Evolutionary conservation across 106 monocot species (phyloP).

Genomic region (Hemerocallis citrina): DNA sequence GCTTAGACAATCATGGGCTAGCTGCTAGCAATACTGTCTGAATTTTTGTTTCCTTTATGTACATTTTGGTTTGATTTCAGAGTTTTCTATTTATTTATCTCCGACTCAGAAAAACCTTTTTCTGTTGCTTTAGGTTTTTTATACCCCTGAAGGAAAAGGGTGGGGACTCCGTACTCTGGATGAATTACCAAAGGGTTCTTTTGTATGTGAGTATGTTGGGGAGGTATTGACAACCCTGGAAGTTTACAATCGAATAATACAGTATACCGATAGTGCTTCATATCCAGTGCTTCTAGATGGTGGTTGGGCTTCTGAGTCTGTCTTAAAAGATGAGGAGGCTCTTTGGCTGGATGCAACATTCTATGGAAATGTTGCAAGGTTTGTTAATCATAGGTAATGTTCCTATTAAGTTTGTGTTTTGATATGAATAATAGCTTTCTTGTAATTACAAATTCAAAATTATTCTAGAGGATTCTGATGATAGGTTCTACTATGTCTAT

Average conservation of each 20-base stretch:
- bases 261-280: slow-evolving; percentile 34
- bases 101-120: neutral
- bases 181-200: slow-evolving; percentile 66
- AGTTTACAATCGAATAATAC: slow-evolving; percentile 60
- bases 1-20: too few relatives aligned
- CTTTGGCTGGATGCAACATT: slow-evolving; percentile 92
- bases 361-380: slow-evolving; percentile 89
- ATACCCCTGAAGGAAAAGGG: slow-evolving; percentile 56
- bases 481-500: too few relatives aligned
- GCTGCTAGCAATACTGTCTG: too few relatives aligned
- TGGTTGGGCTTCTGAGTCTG: slow-evolving; percentile 79
- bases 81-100: too few relatives aligned
- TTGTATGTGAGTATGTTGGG: slow-evolving; percentile 93
- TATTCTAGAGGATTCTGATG: too few relatives aligned
- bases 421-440: too few relatives aligned
- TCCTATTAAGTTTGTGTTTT: too few relatives aligned
- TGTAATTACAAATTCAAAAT: too few relatives aligned
- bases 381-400: slow-evolving; percentile 86
- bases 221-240: slow-evolving; percentile 83
- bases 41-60: neutral
- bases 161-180: slow-evolving; percentile 79
- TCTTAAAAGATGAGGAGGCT: slow-evolving; percentile 88
- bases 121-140: slow-evolving; percentile 58
- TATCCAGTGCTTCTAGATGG: slow-evolving; percentile 77
- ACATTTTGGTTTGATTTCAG: neutral